These are phyloP conservation scores for Aspergillus coremiiformis DNA, from an alignment of 495 filamentous ascomycete species.

Conservation along the genomic window DNA sequence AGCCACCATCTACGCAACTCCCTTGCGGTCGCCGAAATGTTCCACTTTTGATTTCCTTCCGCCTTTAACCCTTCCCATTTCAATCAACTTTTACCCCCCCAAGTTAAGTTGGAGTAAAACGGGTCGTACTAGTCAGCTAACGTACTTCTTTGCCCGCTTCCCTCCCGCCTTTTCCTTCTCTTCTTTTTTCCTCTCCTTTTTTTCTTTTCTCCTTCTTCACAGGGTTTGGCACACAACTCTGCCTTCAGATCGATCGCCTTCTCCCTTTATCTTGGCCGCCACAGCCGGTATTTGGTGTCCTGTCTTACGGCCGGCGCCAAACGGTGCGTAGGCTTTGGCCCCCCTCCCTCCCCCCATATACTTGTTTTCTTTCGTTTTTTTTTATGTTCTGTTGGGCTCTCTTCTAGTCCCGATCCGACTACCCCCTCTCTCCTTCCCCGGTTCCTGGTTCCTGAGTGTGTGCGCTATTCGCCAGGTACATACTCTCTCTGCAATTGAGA, in stretches of 20 bases:
- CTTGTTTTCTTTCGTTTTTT: slow-evolving; percentile 18
- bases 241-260: slow-evolving; percentile 35
- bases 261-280: slow-evolving; percentile 40
- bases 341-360: slow-evolving; percentile 40
- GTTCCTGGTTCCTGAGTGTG: slow-evolving; percentile 13
- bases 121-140: not conserved
- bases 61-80: not conserved
- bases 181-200: slow-evolving; percentile 1
- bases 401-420: slow-evolving; percentile 15
- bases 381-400: slow-evolving; percentile 17
- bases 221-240: slow-evolving; percentile 22
- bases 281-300: slow-evolving; percentile 50
- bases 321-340: slow-evolving; percentile 50
- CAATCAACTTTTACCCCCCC: slow-evolving; percentile 2
- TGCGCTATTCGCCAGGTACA: not conserved
- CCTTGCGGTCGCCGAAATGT: slow-evolving; percentile 15
- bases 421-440: slow-evolving; percentile 3
- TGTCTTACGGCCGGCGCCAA: slow-evolving; percentile 51
- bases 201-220: slow-evolving; percentile 9
- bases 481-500: not conserved
- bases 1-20: slow-evolving; percentile 13
- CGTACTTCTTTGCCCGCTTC: slow-evolving; percentile 16
- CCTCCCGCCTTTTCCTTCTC: slow-evolving; percentile 13
- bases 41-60: slow-evolving; percentile 3
- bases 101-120: not conserved